Evolutionary conservation across 2,329 filamentous ascomycete genomes (phyloP), one percentile per base, ranked within the genome.

Genomic region (Aspergillus neoniger): DNA sequence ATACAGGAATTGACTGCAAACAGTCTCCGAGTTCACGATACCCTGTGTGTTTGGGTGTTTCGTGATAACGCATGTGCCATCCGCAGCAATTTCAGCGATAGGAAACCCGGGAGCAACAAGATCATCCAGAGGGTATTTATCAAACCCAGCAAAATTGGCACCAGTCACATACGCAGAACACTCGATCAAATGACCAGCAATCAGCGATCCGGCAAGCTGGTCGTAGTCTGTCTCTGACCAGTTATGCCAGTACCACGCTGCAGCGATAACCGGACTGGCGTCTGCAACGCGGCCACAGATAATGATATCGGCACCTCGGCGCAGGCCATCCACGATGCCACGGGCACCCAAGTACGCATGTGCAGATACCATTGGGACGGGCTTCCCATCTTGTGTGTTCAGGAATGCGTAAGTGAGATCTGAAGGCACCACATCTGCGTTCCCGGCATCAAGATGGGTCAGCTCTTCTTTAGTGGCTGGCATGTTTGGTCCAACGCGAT

Each of bases 101-200:
- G 80, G 81, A 48, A 81, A 82, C 0, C 76, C 75, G 1, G 81
- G 74, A 49, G 80, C 79, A 49, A 81, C 69, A 23, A 82, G 71
- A 0, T 71, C 67, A 7, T 81, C 76, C 0, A 80, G 59, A 1
- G 74, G 62, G 58, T 79, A 77, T 2, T 30, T 38, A 14, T 80
- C 77, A 36, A 81, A 75, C 0, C 83, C 84, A 0, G 82, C 77
- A 61, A 85, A 86, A 63, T 86, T 86, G 0, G 74, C 80, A 0
- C 84, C 84, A 0, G 82, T 83, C 2, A 82, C 82, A 57, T 86
- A 86, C 0, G 80, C 76, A 0, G 77, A 79, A 64, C 83, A 85
- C 65, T 86, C 83, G 43, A 85, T 84, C 5, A 85, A 67, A 68
- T 85, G 82, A 1, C 81, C 83, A 0, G 82, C 82, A 4, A 86